Percentiles rank a stretch among this genome's conserved stretches.
Evolutionary conservation across 768 basidiomycete species (phyloP).

Genomic region (Mycena belliarum): DNA sequence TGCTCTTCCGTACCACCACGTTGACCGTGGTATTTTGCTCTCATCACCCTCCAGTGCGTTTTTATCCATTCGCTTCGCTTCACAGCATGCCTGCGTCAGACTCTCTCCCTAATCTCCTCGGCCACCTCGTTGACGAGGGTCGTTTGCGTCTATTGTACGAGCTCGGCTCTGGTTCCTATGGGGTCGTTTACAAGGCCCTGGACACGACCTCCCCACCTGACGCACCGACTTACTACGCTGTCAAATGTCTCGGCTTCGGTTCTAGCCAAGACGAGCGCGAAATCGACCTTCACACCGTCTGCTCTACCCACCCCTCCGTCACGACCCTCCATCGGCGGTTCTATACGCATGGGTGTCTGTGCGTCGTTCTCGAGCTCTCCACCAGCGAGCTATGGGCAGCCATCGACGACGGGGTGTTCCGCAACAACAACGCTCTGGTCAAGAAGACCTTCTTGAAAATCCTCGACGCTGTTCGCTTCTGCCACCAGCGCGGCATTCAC

Average conservation of each 20-base stretch:
- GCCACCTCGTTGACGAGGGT: neutral
- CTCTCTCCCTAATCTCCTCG: neutral
- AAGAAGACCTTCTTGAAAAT: neutral
- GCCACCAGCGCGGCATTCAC: constrained; percentile 71
- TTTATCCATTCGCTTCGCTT: too few species aligned
- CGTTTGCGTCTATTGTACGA: neutral
- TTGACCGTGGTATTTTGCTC: neutral
- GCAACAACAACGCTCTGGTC: neutral
- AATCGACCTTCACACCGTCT: neutral
- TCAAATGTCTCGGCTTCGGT: constrained; percentile 51
- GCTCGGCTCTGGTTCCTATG: constrained; percentile 1
- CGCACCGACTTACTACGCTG: constrained; percentile 29
- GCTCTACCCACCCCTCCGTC: neutral
- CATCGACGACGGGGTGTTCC: neutral
- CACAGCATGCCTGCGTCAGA: neutral
- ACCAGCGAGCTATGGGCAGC: neutral
- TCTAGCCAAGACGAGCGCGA: constrained; percentile 38
- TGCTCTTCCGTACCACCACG: neutral
- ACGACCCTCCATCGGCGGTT: neutral
- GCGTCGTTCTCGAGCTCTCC: neutral
- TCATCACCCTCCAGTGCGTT: too few species aligned
- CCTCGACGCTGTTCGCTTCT: constrained; percentile 38
- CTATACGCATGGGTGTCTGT: neutral
- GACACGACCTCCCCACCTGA: neutral
- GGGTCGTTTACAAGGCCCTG: neutral